These are phyloP conservation scores for Balakata baccata DNA, from an alignment of 345 rosid species.

Conservation along the genomic window DNA sequence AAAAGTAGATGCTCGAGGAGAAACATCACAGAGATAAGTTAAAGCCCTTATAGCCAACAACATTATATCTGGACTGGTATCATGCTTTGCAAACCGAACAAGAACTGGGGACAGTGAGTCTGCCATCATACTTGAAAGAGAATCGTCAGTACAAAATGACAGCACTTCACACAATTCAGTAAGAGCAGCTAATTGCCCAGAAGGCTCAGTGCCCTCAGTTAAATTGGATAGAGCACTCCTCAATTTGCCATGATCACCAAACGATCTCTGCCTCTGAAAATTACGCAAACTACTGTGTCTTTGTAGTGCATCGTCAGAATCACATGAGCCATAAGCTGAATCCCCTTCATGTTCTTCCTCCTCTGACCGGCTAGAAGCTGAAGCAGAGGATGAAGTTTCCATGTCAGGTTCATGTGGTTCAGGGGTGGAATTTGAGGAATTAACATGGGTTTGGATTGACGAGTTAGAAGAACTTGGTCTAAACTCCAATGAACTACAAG, in stretches of 20 bases:
- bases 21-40: slow-evolving; percentile 86
- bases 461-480: slow-evolving; percentile 70
- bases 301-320: slow-evolving; percentile 66
- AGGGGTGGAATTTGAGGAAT: slow-evolving; percentile 44
- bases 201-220: slow-evolving; percentile 55
- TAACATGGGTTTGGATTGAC: slow-evolving; percentile 51
- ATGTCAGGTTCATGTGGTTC: slow-evolving; percentile 44
- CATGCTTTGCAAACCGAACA: slow-evolving; percentile 61
- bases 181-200: slow-evolving; percentile 56
- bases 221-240: slow-evolving; percentile 49
- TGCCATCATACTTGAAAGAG: slow-evolving; percentile 59
- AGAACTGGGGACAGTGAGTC: slow-evolving; percentile 73
- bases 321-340: slow-evolving; percentile 74
- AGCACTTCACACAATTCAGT: slow-evolving; percentile 86
- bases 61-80: slow-evolving; percentile 65
- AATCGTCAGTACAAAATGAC: slow-evolving; percentile 80
- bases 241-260: slow-evolving; percentile 63
- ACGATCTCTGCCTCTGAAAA: slow-evolving; percentile 64
- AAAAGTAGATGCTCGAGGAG: slow-evolving; percentile 62
- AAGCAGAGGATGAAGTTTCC: slow-evolving; percentile 87
- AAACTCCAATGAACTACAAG: slow-evolving; percentile 77
- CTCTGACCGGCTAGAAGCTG: slow-evolving; percentile 74
- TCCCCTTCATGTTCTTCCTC: slow-evolving; percentile 70
- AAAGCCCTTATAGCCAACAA: slow-evolving; percentile 77
- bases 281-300: slow-evolving; percentile 51